Conservation (phyloP, 805 yeast species). For the Starmerella ratchasimensis region DNA sequence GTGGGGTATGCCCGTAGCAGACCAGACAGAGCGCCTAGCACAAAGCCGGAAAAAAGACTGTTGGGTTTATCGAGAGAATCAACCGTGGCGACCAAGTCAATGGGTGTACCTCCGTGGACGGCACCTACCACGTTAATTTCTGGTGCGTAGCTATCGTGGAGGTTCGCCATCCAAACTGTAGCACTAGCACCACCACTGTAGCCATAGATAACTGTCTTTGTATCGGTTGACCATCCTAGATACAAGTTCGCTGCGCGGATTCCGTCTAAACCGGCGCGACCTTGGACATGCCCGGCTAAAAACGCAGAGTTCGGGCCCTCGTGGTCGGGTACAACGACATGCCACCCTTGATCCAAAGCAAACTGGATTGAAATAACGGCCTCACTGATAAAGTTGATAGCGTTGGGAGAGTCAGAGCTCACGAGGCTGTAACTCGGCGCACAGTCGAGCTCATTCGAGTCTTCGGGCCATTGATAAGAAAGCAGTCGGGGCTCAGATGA, state of each 20-base stretch:
- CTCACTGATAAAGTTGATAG: slow-evolving; percentile 1
- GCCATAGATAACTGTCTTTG: slow-evolving; percentile 6
- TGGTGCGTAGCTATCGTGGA: slow-evolving; percentile 21
- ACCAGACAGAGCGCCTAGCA: slow-evolving; percentile 20
- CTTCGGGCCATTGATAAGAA: slow-evolving; percentile 21
- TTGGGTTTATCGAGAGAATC: slow-evolving; percentile 7
- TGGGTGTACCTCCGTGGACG: slow-evolving; percentile 15
- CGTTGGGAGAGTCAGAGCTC: slow-evolving; percentile 7
- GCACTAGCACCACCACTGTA: slow-evolving; percentile 18
- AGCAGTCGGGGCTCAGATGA: slow-evolving; percentile 11
- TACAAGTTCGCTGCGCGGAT: slow-evolving; percentile 15
- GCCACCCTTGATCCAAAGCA: slow-evolving; percentile 13
- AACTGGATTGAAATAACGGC: slow-evolving; percentile 6
- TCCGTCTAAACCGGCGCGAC: slow-evolving; percentile 22
- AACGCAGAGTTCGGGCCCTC: slow-evolving; percentile 24
- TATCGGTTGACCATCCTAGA: not conserved
- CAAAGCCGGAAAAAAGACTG: slow-evolving; percentile 17
- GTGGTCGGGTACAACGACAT: slow-evolving; percentile 21
- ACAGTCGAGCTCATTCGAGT: slow-evolving; percentile 18
- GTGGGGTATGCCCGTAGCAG: slow-evolving; percentile 19
- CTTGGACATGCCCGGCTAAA: slow-evolving; percentile 22
- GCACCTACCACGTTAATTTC: slow-evolving; percentile 21
- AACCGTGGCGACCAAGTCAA: slow-evolving; percentile 14
- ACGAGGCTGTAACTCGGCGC: slow-evolving; percentile 20
- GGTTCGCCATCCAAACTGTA: slow-evolving; percentile 23